Evolutionary conservation across 805 yeast species (phyloP), one percentile per base, ranked within the genome.

Genomic region (Suhomyces sp.): DNA sequence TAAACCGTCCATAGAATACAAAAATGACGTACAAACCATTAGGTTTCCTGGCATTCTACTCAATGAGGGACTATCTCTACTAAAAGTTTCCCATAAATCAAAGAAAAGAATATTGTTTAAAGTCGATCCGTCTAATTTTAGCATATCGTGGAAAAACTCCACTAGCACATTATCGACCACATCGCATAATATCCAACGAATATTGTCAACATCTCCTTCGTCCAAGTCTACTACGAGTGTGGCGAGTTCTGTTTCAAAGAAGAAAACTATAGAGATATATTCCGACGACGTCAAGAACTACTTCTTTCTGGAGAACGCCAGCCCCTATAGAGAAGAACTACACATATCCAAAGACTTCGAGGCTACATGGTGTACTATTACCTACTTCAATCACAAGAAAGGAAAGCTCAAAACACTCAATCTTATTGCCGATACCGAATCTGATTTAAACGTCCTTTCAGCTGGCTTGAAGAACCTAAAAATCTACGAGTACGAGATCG

Each of bases 251-350:
- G 24, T 38, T 10, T 38, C 42, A 6, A 38, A 38, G 42, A 61
- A 48, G 49, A 60, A 66, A 44, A 46, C 50, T 3, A 66, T 65
- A 47, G 73, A 66, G 41, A 71, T 74, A 44, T 54, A 68, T 3
- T 74, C 88, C 7, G 96, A 87, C 63, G 83, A 82, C 53, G 86
- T 90, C 47, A 80, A 81, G 53, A 82, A 81, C 51, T 76, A 87
- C 2, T 69, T 87, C 48, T 75, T 80, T 3, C 89, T 86, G 2
- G 80, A 78, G 19, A 89, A 87, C 60, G 97, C 97, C 1, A 79
- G 81, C 35, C 89, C 90, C 59, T 93, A 91, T 64, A 72, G 97
- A 55, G 97, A 92, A 63, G 96, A 91, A 67, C 82, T 89, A 59
- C 85, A 87, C 36, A 80, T 90, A 1, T 81, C 91, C 1, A 72